Evolutionary conservation across 345 rosid species (phyloP).

Genomic region (Excoecaria agallocha): DNA sequence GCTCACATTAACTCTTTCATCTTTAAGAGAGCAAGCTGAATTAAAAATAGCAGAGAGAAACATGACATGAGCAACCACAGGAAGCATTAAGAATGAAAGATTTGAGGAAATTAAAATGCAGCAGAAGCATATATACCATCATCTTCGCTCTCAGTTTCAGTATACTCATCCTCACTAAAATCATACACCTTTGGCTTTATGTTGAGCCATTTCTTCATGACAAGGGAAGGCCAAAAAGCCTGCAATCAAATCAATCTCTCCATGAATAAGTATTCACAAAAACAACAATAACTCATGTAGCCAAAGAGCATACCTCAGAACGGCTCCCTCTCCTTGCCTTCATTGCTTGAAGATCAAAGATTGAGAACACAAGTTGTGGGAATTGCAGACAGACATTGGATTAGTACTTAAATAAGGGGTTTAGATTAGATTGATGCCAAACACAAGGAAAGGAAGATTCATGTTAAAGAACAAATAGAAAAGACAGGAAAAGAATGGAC

Average conservation of each 20-base stretch:
- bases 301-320: slow-evolving; percentile 52
- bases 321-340: slow-evolving; percentile 57
- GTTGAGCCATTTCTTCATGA: slow-evolving; percentile 97
- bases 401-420: slow-evolving; percentile 36
- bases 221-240: slow-evolving; percentile 91
- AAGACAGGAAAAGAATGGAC: slow-evolving; percentile 47
- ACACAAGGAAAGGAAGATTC: slow-evolving; percentile 46
- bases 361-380: background rate
- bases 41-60: slow-evolving; percentile 14
- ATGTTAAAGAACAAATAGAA: slow-evolving; percentile 38
- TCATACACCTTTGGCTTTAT: slow-evolving; percentile 78
- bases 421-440: slow-evolving; percentile 29
- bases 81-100: background rate
- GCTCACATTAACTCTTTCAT: slow-evolving; percentile 23
- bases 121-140: slow-evolving; percentile 55
- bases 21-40: slow-evolving; percentile 55
- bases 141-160: slow-evolving; percentile 92
- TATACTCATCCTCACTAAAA: slow-evolving; percentile 94
- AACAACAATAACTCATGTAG: background rate
- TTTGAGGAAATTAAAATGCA: background rate
- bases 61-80: slow-evolving; percentile 13
- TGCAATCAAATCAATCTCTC: slow-evolving; percentile 30
- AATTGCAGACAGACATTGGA: background rate
- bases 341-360: slow-evolving; percentile 39
- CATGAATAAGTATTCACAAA: background rate